phyloP scores from a whole-genome alignment of 495 filamentous ascomycete species.

The Neurospora sp. region DNA sequence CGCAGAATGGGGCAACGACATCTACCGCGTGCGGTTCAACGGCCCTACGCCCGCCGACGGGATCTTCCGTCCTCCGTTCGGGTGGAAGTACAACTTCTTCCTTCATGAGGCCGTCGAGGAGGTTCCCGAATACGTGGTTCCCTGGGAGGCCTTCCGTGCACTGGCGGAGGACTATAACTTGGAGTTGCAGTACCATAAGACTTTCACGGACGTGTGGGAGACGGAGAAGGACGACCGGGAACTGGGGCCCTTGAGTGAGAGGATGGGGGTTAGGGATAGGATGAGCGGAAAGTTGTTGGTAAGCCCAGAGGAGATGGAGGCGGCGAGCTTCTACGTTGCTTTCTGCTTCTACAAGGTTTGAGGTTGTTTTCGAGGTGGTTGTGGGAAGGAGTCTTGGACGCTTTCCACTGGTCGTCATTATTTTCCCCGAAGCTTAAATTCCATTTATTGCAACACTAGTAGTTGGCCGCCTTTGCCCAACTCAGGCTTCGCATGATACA shows the following conservation, averaged over 20 bases:
- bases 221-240: conserved; percentile 74
- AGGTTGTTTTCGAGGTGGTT: background rate
- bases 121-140: conserved; percentile 94
- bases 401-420: background rate
- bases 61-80: conserved; percentile 85
- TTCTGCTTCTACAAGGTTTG: conserved; percentile 94
- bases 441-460: background rate
- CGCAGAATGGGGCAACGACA: conserved; percentile 81
- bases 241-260: conserved; percentile 73
- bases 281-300: conserved; percentile 56
- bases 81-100: conserved; percentile 96
- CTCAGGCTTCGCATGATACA: background rate
- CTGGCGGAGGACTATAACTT: conserved; percentile 95
- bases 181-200: conserved; percentile 83
- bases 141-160: conserved; percentile 92
- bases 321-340: conserved; percentile 79
- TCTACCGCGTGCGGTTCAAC: conserved; percentile 83
- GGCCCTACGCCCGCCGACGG: conserved; percentile 67
- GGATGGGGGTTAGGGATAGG: conserved; percentile 82
- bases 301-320: conserved; percentile 76
- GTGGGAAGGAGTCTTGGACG: background rate
- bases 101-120: conserved; percentile 92
- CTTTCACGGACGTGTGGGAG: conserved; percentile 83
- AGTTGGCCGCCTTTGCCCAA: background rate
- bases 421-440: background rate